Evolutionary conservation across 176 grass and related monocot genomes (phyloP).

Genomic region (Ananas comosus): DNA sequence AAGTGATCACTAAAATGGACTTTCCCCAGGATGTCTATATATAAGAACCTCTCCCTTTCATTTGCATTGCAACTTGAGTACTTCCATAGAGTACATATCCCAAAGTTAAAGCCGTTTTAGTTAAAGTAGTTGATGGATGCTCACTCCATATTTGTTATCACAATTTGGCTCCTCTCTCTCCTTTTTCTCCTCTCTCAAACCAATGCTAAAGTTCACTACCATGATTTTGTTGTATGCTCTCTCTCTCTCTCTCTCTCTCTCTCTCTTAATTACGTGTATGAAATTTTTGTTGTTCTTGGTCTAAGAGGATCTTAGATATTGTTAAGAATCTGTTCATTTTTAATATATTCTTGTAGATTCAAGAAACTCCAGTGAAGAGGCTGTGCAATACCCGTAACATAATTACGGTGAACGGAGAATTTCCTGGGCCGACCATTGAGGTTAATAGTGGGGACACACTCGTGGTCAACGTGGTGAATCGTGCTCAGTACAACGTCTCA

Average conservation of each 20-base stretch:
- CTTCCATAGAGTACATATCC: slow-evolving; percentile 2
- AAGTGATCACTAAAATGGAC: slow-evolving; percentile 1
- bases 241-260: not conserved
- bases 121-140: not conserved
- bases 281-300: not conserved
- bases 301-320: not conserved
- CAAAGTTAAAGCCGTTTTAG: not conserved
- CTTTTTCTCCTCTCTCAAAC: slow-evolving; percentile 6
- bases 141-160: not conserved
- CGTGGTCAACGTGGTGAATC: slow-evolving; percentile 41
- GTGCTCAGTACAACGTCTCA: slow-evolving; percentile 55
- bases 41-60: not conserved
- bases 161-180: not conserved
- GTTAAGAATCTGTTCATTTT: not conserved
- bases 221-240: slow-evolving; percentile 62
- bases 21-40: slow-evolving; percentile 8
- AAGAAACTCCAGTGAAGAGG: slow-evolving; percentile 68
- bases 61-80: not conserved
- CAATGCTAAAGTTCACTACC: slow-evolving; percentile 45
- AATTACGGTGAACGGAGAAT: slow-evolving; percentile 73
- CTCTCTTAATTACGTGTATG: too few species aligned
- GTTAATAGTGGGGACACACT: slow-evolving; percentile 56
- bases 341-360: slow-evolving; percentile 23
- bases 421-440: slow-evolving; percentile 74
- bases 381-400: slow-evolving; percentile 47